Percentiles rank a stretch among this genome's conserved stretches.
These are phyloP conservation scores for Cryptococcus deneoformans DNA, from an alignment of 1,284 basidiomycete species.

Conservation along the genomic window DNA sequence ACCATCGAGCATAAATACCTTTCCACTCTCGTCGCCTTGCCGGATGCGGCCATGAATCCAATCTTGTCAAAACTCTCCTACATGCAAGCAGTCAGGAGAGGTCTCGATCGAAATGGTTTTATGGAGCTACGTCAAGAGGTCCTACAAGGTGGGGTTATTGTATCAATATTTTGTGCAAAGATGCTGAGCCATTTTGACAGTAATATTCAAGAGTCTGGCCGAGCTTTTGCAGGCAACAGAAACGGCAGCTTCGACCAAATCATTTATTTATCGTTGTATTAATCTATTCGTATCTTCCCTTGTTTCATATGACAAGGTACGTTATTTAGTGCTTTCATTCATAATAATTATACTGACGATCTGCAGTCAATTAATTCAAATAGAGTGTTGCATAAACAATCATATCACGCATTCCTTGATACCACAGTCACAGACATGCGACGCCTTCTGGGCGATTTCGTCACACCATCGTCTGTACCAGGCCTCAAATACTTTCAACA, in stretches of 20 bases:
- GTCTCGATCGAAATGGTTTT: conserved; percentile 22
- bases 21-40: conserved; percentile 42
- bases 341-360: not conserved
- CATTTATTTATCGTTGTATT: conserved; percentile 41
- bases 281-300: conserved; percentile 40
- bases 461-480: conserved; percentile 26
- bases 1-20: conserved; percentile 63
- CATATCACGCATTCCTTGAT: conserved; percentile 30
- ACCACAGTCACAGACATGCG: conserved; percentile 19
- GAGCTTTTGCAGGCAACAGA: conserved; percentile 18
- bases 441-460: conserved; percentile 21
- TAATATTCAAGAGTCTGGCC: conserved; percentile 26
- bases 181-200: conserved; percentile 8
- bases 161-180: not conserved
- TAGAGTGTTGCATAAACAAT: conserved; percentile 30
- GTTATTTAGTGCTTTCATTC: not conserved
- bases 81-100: conserved; percentile 5
- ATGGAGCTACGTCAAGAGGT: conserved; percentile 21
- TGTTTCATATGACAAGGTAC: conserved; percentile 30
- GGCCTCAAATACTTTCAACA: conserved; percentile 23
- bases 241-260: conserved; percentile 28
- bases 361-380: conserved; percentile 19
- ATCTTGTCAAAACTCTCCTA: conserved; percentile 23
- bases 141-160: conserved; percentile 20
- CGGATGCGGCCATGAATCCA: conserved; percentile 26